A percentile compares a stretch with the other conserved stretches of the same genome.
Evolutionary conservation across 2,329 filamentous ascomycete genomes (phyloP).

Genomic region (Colletotrichum sp.): DNA sequence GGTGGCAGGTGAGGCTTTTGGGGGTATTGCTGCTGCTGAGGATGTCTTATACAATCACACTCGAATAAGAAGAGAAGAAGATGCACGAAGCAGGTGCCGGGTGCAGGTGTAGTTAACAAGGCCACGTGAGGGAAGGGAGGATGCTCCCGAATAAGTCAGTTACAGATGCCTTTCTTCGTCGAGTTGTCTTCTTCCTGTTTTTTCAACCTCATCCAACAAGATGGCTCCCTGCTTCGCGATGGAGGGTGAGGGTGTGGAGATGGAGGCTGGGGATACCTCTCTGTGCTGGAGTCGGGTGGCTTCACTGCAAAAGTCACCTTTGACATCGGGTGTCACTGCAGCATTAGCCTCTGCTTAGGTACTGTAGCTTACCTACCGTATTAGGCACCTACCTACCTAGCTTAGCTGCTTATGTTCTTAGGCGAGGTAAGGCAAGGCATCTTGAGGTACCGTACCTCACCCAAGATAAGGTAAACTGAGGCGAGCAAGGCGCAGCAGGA

Average conservation of each 20-base stretch:
- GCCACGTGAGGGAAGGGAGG: neutral
- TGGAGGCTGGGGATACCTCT: neutral
- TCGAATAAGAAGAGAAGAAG: neutral
- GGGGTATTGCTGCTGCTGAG: neutral
- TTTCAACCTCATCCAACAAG: neutral
- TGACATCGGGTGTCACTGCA: neutral
- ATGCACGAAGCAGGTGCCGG: neutral
- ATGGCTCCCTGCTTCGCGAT: neutral
- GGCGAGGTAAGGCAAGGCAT: neutral
- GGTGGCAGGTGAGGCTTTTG: conserved; percentile 7
- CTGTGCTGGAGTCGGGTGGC: neutral
- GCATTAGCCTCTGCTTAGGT: neutral
- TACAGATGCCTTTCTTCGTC: neutral
- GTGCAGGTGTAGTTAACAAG: neutral
- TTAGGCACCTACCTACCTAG: neutral
- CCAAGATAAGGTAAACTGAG: neutral
- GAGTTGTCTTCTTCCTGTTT: neutral
- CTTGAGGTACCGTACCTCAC: neutral
- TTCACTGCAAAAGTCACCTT: neutral
- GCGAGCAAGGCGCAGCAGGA: neutral
- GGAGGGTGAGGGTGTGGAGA: neutral
- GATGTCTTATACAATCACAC: conserved; percentile 1
- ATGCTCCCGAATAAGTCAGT: neutral
- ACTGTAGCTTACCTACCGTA: neutral
- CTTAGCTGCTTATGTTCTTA: neutral